These are phyloP conservation scores for Nicotiana benthamiana DNA, from an alignment of 257 asterid genomes.

Conservation along the genomic window DNA sequence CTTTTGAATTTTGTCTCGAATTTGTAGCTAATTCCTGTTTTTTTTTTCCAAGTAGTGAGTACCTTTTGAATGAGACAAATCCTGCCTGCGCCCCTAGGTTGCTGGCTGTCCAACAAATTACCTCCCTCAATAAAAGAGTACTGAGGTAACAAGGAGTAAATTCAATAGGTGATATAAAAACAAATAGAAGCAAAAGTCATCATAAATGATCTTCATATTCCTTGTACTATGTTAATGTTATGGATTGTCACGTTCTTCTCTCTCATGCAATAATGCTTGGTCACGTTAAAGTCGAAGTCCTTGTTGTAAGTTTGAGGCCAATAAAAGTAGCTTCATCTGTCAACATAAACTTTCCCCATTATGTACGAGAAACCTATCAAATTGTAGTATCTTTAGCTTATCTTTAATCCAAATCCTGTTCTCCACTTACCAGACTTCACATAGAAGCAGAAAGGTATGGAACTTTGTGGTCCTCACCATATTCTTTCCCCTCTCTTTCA, in stretches of 20 bases:
- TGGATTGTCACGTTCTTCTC: constrained; percentile 13
- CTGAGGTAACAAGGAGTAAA: background rate
- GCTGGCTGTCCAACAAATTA: background rate
- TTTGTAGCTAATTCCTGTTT: no score
- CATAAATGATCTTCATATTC: constrained; percentile 14
- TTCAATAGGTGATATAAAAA: background rate
- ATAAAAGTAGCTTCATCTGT: constrained; percentile 9
- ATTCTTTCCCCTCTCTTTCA: constrained; percentile 21
- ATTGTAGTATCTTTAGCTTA: constrained; percentile 20
- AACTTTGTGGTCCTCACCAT: constrained; percentile 54
- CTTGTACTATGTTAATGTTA: constrained; percentile 1
- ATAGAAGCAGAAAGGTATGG: constrained; percentile 16
- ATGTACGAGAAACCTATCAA: constrained; percentile 23
- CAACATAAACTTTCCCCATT: constrained; percentile 2
- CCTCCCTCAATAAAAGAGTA: background rate
- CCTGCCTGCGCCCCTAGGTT: background rate
- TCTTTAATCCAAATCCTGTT: constrained; percentile 24
- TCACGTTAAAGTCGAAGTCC: constrained; percentile 23
- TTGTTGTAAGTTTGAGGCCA: constrained; percentile 15
- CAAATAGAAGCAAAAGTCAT: constrained; percentile 3
- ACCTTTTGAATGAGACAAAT: background rate
- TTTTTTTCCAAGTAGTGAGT: no score
- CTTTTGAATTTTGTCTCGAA: no score
- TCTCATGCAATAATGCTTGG: constrained; percentile 23
- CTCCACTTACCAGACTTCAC: constrained; percentile 30